Conservation (phyloP, 805 yeast genomes). For the Metschnikowia lachancei region DNA sequence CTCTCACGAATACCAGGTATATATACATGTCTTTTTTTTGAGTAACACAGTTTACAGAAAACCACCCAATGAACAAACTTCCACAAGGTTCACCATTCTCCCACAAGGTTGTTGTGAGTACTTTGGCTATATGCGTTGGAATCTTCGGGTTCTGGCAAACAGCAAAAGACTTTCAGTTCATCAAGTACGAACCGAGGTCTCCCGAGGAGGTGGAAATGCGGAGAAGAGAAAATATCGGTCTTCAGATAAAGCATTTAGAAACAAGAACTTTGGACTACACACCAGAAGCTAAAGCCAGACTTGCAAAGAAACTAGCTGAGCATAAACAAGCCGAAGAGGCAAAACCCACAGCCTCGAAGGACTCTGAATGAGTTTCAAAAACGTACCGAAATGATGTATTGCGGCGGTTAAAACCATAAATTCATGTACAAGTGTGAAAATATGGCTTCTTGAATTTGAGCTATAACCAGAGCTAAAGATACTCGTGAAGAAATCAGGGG, state of each 20-base stretch:
- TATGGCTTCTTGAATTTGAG: no score
- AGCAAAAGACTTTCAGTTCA: constrained; percentile 39
- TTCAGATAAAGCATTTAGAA: constrained; percentile 31
- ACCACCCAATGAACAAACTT: constrained; percentile 18
- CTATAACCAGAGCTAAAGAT: no score
- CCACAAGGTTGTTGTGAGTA: constrained; percentile 36
- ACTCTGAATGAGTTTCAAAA: neutral
- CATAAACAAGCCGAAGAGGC: constrained; percentile 1
- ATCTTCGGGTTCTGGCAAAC: constrained; percentile 32
- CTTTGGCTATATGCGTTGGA: constrained; percentile 36
- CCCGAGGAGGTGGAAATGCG: constrained; percentile 40
- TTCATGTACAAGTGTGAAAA: no score
- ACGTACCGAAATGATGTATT: neutral
- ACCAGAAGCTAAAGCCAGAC: constrained; percentile 41
- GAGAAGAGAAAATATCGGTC: constrained; percentile 31
- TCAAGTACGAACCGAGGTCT: constrained; percentile 38
- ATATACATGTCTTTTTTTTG: no score
- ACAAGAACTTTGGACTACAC: constrained; percentile 40
- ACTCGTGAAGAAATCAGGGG: neutral
- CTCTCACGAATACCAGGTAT: no score
- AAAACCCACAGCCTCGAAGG: neutral
- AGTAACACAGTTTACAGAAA: neutral
- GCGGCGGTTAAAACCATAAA: neutral
- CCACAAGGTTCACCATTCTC: constrained; percentile 35
- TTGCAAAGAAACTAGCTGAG: constrained; percentile 13